phyloP scores from a whole-genome alignment of 208 protist genomes.

The Willaertia magna region DNA sequence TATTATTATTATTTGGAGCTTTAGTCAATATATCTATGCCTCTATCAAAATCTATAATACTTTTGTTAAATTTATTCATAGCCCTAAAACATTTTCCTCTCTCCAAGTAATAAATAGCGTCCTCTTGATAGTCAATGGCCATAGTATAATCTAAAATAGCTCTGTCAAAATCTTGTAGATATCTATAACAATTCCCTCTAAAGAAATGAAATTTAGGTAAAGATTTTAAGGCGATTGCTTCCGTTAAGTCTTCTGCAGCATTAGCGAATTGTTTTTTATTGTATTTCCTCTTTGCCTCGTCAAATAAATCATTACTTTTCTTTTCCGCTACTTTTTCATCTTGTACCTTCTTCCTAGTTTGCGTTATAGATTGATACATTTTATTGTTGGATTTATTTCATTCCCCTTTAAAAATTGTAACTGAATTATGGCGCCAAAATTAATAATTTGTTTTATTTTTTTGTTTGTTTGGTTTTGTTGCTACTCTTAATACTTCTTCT shows the following conservation, averaged over 20 bases:
- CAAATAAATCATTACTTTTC: not conserved
- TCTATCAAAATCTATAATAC: slow-evolving; percentile 45
- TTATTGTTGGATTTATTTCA: too few relatives aligned
- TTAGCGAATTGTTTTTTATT: not conserved
- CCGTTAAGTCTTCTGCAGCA: not conserved
- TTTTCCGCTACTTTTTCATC: not conserved
- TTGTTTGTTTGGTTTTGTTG: too few relatives aligned
- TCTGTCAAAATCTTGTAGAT: not conserved
- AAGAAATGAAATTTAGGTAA: not conserved
- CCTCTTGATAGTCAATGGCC: slow-evolving; percentile 14
- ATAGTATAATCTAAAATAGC: not conserved
- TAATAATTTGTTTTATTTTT: too few relatives aligned
- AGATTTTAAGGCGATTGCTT: not conserved
- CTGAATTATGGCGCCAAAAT: too few relatives aligned
- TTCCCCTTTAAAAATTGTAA: too few relatives aligned
- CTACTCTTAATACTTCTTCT: too few relatives aligned
- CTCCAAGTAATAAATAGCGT: slow-evolving; percentile 45
- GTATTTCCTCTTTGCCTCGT: not conserved
- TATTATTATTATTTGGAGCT: not conserved
- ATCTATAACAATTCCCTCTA: not conserved
- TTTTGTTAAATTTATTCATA: slow-evolving; percentile 39
- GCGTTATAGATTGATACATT: too few relatives aligned
- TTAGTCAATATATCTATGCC: slow-evolving; percentile 56
- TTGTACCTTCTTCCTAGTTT: not conserved
- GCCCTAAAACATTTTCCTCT: slow-evolving; percentile 44